A percentile compares a stretch with the other conserved stretches of the same genome.
phyloP scores from a whole-genome alignment of 2,329 filamentous ascomycete species.

The Paradendryphiella salina region DNA sequence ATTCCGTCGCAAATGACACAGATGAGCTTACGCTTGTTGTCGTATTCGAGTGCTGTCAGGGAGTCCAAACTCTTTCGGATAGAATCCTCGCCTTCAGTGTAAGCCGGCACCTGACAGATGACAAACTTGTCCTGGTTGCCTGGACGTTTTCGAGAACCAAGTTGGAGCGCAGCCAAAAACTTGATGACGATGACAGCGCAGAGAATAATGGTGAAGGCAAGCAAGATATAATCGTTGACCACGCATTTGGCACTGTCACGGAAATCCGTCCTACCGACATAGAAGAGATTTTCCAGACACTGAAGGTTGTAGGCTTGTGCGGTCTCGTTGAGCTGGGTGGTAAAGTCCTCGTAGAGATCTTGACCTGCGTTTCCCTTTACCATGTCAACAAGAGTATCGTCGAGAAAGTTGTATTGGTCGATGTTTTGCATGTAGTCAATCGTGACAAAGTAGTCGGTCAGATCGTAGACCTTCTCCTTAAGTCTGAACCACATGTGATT shows the following conservation, averaged over 20 bases:
- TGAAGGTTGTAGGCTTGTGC: conserved; percentile 69
- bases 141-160: conserved; percentile 87
- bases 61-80: conserved; percentile 92
- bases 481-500: conserved; percentile 80
- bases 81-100: conserved; percentile 96
- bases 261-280: conserved; percentile 83
- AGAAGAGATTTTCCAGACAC: conserved; percentile 84
- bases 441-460: conserved; percentile 90
- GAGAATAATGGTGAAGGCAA: conserved; percentile 84
- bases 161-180: conserved; percentile 89
- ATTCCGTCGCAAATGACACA: conserved; percentile 96
- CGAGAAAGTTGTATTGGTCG: conserved; percentile 70
- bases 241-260: conserved; percentile 74
- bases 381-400: conserved; percentile 66
- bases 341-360: conserved; percentile 72
- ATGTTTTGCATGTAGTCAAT: conserved; percentile 61
- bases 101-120: conserved; percentile 96
- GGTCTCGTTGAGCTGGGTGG: conserved; percentile 56
- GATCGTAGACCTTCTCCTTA: conserved; percentile 76
- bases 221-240: conserved; percentile 86
- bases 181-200: conserved; percentile 80
- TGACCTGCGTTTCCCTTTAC: conserved; percentile 76
- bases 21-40: conserved; percentile 97
- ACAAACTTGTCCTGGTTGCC: conserved; percentile 97
- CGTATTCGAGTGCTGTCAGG: conserved; percentile 89